Evolutionary conservation across 176 grass and related monocot species (phyloP).

Genomic region (Triticum timopheevii): DNA sequence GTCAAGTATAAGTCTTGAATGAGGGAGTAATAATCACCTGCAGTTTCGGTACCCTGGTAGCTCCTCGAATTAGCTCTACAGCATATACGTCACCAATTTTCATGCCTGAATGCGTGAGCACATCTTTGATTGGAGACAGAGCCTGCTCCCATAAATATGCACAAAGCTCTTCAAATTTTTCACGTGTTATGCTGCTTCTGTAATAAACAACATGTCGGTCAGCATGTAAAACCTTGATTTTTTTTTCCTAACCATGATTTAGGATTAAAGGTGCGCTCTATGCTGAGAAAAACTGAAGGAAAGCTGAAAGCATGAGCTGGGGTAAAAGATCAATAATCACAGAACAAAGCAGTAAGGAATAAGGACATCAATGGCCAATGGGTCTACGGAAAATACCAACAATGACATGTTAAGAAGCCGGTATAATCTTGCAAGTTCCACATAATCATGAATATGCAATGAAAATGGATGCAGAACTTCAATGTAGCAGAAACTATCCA

Average conservation of each 20-base stretch:
- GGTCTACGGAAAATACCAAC: too few species aligned
- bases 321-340: background rate
- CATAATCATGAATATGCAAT: too few species aligned
- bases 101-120: slow-evolving; percentile 65
- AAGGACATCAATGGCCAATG: background rate
- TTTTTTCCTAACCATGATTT: too few species aligned
- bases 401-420: background rate
- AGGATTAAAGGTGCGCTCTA: too few species aligned
- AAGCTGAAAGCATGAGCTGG: too few species aligned
- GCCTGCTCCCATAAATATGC: slow-evolving; percentile 88
- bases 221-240: too few species aligned
- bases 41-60: slow-evolving; percentile 31
- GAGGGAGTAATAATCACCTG: too few species aligned
- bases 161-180: slow-evolving; percentile 99
- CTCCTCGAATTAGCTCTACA: slow-evolving; percentile 90
- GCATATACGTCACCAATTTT: slow-evolving; percentile 89
- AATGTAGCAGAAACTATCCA: too few species aligned
- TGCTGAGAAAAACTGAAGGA: too few species aligned
- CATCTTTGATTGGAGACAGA: slow-evolving; percentile 84
- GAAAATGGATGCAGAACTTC: too few species aligned
- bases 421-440: too few species aligned
- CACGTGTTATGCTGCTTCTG: slow-evolving; percentile 94
- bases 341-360: background rate
- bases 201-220: background rate
- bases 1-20: too few species aligned